A percentile compares a stretch with the other conserved stretches of the same genome.
Conservation (phyloP, 2,329 filamentous ascomycete species). For the Penicillium fuscoglaucum region DNA sequence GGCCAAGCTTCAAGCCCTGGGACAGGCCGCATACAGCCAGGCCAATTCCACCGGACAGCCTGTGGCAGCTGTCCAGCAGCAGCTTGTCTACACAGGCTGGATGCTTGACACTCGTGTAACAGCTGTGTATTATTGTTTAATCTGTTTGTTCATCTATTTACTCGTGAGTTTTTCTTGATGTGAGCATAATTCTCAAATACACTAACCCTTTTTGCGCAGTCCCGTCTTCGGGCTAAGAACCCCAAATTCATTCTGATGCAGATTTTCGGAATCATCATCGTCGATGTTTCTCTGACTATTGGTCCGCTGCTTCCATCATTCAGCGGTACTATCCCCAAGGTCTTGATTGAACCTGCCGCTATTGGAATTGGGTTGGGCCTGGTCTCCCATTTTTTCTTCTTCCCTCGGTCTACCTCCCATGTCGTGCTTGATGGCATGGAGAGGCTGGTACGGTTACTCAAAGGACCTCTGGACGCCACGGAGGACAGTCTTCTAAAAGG, state of each 20-base stretch:
- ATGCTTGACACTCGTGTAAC: conserved; percentile 53
- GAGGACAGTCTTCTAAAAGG: conserved; percentile 18
- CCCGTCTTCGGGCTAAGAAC: conserved; percentile 48
- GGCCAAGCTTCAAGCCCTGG: conserved; percentile 36
- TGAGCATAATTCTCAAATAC: background rate
- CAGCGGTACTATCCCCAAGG: conserved; percentile 39
- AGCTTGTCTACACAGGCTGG: conserved; percentile 47
- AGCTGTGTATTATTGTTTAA: conserved; percentile 40
- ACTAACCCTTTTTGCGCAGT: conserved; percentile 21
- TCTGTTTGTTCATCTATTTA: conserved; percentile 49
- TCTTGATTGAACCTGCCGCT: conserved; percentile 49
- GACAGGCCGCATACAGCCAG: conserved; percentile 31
- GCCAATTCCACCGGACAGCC: conserved; percentile 37
- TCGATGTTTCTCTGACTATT: conserved; percentile 48
- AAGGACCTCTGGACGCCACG: conserved; percentile 36
- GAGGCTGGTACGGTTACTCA: conserved; percentile 31
- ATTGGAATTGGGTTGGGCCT: conserved; percentile 50
- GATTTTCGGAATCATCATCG: conserved; percentile 51
- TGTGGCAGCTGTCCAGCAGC: conserved; percentile 33
- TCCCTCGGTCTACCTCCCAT: conserved; percentile 53
- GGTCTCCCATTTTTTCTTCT: conserved; percentile 48
- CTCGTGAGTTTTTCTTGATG: conserved; percentile 23
- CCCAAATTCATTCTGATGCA: conserved; percentile 49
- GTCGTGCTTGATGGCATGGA: conserved; percentile 41
- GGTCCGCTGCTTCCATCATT: conserved; percentile 48